Percentiles rank a stretch among this genome's conserved stretches.
Evolutionary conservation across 1,284 basidiomycete species (phyloP).

Genomic region (Microstroma glucosiphilum): DNA sequence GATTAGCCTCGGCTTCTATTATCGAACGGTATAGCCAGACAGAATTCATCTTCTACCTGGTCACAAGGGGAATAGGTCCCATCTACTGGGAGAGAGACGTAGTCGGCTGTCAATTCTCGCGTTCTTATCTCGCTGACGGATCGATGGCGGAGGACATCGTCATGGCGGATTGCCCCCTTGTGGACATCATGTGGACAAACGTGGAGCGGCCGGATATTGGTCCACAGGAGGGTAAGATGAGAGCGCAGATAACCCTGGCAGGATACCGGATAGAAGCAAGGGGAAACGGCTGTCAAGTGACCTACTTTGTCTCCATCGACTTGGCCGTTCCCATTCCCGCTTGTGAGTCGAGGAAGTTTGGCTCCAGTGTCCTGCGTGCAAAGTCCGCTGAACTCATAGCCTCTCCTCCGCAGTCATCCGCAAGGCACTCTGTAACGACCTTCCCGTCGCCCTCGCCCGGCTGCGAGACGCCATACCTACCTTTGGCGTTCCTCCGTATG

Average conservation of each 20-base stretch:
- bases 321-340: conserved; percentile 23
- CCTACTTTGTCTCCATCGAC: conserved; percentile 28
- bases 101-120: conserved; percentile 24
- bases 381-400: background rate
- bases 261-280: conserved; percentile 27
- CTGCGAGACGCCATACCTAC: conserved; percentile 27
- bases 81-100: conserved; percentile 32
- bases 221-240: conserved; percentile 24
- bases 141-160: conserved; percentile 12
- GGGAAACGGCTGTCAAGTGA: conserved; percentile 25
- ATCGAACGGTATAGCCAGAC: conserved; percentile 25
- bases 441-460: conserved; percentile 21
- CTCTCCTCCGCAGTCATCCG: conserved; percentile 16
- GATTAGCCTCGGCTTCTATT: conserved; percentile 30
- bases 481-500: conserved; percentile 31
- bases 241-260: conserved; percentile 24
- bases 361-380: too few species aligned
- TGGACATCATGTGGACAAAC: conserved; percentile 25
- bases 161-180: conserved; percentile 18
- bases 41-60: conserved; percentile 36
- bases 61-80: conserved; percentile 32
- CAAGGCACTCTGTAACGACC: conserved; percentile 22
- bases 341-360: conserved; percentile 13
- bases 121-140: conserved; percentile 24
- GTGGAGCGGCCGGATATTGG: conserved; percentile 19